Base-by-base conservation (phyloP, 495 filamentous ascomycete species). In the Hyaloscypha variabilis region DNA sequence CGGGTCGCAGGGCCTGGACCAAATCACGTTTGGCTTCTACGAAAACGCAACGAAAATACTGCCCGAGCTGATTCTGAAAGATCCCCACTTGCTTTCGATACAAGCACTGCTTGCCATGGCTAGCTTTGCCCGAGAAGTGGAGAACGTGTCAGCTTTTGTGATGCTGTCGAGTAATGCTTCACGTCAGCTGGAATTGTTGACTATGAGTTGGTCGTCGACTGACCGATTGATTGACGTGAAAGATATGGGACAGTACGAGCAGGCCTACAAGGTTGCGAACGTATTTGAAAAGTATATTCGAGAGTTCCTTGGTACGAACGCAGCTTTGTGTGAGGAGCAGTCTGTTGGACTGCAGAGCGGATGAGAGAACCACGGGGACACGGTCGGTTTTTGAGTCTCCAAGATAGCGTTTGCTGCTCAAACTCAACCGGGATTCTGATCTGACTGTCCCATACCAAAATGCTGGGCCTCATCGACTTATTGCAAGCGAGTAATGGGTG, bases 91-190 rank as follows among this genome's bases (percentile, higher is more conserved):
- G 26, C 6, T 21, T 1, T 31, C 64, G 2, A 54, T 66, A 4
- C 64, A 66, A 51, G 57, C 64, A 29, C 21, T 66, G 57, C 52
- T 66, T n/a, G 11, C 13, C 2, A 66, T 66, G 64, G 64, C 64
- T 24, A 39, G 61, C 8, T 52, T 61, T 55, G 57, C 64, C 11
- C 23, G 26, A 42, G 6, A 11, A 3, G 54, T 61, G 14, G n/a
- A 1, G 39, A 42, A 66, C 24, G 26, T 26, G 28, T 46, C 21
- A n/a, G 21, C 58, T 39, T 61, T 42, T 26, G 29, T 61, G 42
- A 66, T 66, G 64, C 30, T 66, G 24, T 14, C 30, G 29, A 66
- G 11, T n/a, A 66, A 66, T 55, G 64, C 64, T 31, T 59, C 54
- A 60, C 66, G 62, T 63, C 53, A 25, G 26, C n/a, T 46, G 50